phyloP scores from a whole-genome alignment of 257 asterid species.

The Ajuga chamaepitys region DNA sequence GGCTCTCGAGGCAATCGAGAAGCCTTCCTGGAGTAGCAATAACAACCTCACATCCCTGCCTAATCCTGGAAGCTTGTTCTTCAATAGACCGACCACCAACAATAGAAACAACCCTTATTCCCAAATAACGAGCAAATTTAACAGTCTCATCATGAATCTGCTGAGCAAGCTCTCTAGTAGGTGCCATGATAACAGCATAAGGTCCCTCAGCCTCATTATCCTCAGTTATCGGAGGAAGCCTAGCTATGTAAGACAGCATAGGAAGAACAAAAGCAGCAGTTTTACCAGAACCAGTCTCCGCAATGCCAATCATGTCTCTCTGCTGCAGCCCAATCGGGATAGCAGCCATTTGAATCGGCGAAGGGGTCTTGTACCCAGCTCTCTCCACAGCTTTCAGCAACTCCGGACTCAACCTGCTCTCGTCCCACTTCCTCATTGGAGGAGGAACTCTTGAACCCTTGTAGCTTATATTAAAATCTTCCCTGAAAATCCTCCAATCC shows the following conservation, averaged over 20 bases:
- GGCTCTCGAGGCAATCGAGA: conserved; percentile 47
- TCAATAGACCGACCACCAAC: conserved; percentile 58
- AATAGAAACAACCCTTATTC: conserved; percentile 49
- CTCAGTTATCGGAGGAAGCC: conserved; percentile 44
- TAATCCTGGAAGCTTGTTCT: conserved; percentile 43
- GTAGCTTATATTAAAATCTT: conserved; percentile 43
- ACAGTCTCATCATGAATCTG: conserved; percentile 44
- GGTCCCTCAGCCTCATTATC: conserved; percentile 49
- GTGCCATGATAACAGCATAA: conserved; percentile 48
- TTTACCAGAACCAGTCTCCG: conserved; percentile 63
- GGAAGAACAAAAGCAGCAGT: conserved; percentile 64
- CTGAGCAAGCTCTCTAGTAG: conserved; percentile 44
- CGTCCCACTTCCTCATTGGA: conserved; percentile 53
- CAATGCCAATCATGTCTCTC: conserved; percentile 44
- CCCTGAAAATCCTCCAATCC: conserved; percentile 47
- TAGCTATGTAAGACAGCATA: conserved; percentile 44
- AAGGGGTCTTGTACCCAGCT: conserved; percentile 47
- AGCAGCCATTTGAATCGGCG: conserved; percentile 55
- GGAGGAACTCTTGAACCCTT: conserved; percentile 54
- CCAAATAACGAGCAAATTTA: conserved; percentile 42
- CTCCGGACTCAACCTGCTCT: conserved; percentile 37
- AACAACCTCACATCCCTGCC: conserved; percentile 59
- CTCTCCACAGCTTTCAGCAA: conserved; percentile 44
- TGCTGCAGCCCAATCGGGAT: conserved; percentile 48
- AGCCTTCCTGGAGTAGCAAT: conserved; percentile 62